phyloP scores from a whole-genome alignment of 768 basidiomycete genomes.

The Suillus subalutaceus region DNA sequence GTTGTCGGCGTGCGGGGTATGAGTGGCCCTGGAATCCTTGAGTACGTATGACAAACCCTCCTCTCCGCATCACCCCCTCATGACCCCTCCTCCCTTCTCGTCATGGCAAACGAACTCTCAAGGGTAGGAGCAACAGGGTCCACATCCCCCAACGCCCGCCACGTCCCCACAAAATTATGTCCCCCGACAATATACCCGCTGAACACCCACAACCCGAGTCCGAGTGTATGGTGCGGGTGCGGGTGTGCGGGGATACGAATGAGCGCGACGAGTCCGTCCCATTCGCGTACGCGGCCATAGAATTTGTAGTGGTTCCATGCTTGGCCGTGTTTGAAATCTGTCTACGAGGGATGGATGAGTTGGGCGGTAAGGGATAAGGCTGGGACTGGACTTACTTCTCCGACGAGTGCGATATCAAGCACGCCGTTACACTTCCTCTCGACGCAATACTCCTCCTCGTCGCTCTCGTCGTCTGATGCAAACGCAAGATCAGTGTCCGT shows the following conservation, averaged over 20 bases:
- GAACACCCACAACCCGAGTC: constrained; percentile 47
- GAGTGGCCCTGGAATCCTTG: background rate
- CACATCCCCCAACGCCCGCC: constrained; percentile 51
- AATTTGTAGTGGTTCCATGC: constrained; percentile 53
- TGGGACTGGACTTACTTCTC: constrained; percentile 45
- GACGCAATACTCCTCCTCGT: constrained; percentile 26
- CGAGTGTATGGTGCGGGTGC: background rate
- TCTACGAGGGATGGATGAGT: constrained; percentile 34
- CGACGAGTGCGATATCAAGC: constrained; percentile 62
- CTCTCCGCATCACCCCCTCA: background rate
- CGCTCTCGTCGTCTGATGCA: constrained; percentile 24
- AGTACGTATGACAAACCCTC: background rate
- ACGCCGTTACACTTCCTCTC: constrained; percentile 52
- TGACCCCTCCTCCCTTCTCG: constrained; percentile 19
- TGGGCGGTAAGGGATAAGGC: background rate
- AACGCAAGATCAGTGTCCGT: constrained; percentile 27
- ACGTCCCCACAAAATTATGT: constrained; percentile 70
- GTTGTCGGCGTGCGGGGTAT: background rate
- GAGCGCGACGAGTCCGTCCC: constrained; percentile 63
- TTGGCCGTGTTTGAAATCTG: constrained; percentile 47
- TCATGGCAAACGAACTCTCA: constrained; percentile 69
- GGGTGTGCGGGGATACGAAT: constrained; percentile 40
- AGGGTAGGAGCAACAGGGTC: constrained; percentile 52
- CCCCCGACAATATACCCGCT: constrained; percentile 73
- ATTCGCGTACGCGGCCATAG: constrained; percentile 56